Evolutionary conservation across 768 basidiomycete species (phyloP).

Genomic region (Suillus subaureus): DNA sequence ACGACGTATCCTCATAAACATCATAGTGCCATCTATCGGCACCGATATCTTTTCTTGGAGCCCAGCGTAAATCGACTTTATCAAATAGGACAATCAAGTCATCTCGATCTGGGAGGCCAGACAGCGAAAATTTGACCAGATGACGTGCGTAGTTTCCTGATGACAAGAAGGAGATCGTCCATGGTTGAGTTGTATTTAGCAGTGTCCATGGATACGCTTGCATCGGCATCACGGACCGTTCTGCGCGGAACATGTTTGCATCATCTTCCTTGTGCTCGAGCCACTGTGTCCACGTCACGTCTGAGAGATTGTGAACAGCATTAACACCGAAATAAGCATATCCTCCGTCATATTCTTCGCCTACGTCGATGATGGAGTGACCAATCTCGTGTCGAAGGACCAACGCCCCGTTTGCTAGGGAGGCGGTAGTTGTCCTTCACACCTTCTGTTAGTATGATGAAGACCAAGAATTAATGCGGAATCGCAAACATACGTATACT

Average conservation of each 20-base stretch:
- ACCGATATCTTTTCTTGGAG: conserved; percentile 50
- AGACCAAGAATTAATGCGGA: conserved; percentile 5
- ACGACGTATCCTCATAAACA: conserved; percentile 40
- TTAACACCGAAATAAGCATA: conserved; percentile 73
- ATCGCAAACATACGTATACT: conserved; percentile 62
- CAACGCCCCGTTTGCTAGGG: conserved; percentile 69
- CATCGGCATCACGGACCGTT: conserved; percentile 74
- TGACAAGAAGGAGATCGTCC: conserved; percentile 62
- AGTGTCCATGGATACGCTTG: conserved; percentile 78
- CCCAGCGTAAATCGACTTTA: conserved; percentile 61
- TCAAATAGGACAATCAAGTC: conserved; percentile 66
- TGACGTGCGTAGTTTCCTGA: conserved; percentile 64
- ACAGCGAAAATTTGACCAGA: conserved; percentile 70
- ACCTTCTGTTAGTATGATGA: neutral
- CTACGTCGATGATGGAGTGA: conserved; percentile 76
- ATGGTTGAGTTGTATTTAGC: conserved; percentile 60
- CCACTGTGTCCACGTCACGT: conserved; percentile 75
- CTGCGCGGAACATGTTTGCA: conserved; percentile 41
- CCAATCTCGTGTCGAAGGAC: conserved; percentile 81
- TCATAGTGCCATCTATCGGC: conserved; percentile 81
- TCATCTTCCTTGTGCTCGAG: conserved; percentile 41
- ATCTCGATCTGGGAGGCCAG: conserved; percentile 57
- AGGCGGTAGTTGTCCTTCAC: conserved; percentile 72
- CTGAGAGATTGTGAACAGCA: conserved; percentile 46
- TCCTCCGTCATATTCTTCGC: conserved; percentile 85